Evolutionary conservation across 257 asterid genomes (phyloP).

Genomic region (Solanum virginianum): DNA sequence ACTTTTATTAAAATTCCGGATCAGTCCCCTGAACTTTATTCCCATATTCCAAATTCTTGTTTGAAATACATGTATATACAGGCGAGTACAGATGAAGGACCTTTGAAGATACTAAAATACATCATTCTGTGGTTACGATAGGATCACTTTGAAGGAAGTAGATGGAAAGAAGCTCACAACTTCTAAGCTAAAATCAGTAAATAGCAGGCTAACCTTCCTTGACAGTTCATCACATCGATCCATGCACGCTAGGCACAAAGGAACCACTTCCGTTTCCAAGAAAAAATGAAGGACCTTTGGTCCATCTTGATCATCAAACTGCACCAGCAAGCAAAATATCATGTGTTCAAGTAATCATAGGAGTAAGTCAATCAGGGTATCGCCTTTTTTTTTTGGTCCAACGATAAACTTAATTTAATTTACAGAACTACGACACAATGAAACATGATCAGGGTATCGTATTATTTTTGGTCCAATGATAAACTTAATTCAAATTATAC

Average conservation of each 20-base stretch:
- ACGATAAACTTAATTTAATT: not conserved
- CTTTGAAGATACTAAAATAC: not conserved
- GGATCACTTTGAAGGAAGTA: not conserved
- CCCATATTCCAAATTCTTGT: not conserved
- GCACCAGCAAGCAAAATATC: not conserved
- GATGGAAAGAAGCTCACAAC: not conserved
- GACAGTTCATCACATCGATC: not conserved
- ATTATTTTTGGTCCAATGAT: not conserved
- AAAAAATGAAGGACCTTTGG: not conserved
- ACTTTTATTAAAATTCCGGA: not conserved
- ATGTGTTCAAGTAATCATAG: not conserved
- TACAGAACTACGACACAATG: not conserved
- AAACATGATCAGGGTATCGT: not conserved
- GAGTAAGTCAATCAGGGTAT: too few relatives aligned
- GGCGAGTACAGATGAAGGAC: too few relatives aligned
- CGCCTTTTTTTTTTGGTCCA: not conserved
- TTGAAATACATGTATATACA: not conserved
- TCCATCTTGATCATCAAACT: constrained; percentile 1
- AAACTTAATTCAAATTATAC: not conserved
- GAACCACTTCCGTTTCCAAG: not conserved
- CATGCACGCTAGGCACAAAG: not conserved
- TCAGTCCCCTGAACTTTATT: not conserved
- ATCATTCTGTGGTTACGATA: not conserved
- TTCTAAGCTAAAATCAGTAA: not conserved
- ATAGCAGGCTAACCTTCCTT: not conserved